phyloP scores from a whole-genome alignment of 345 rosid species.

The Lepidium africanum region DNA sequence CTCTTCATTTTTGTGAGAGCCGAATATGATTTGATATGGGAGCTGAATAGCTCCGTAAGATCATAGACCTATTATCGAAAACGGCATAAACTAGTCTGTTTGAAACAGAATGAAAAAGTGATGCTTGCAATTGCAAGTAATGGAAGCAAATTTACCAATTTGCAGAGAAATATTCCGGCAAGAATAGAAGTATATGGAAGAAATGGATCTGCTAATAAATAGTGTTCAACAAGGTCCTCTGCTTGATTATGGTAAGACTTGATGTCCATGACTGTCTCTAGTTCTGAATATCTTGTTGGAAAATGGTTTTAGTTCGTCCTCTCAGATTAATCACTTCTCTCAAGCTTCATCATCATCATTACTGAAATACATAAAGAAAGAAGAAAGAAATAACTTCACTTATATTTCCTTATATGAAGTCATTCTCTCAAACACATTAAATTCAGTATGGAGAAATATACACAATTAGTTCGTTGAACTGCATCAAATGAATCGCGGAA shows the following conservation, averaged over 20 bases:
- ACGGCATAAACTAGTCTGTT: background rate
- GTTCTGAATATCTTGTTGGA: background rate
- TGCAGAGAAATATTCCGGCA: conserved; percentile 66
- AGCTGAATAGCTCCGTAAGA: conserved; percentile 51
- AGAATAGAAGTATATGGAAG: conserved; percentile 73
- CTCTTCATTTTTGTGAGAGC: conserved; percentile 54
- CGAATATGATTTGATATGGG: conserved; percentile 50
- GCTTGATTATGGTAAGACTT: conserved; percentile 67
- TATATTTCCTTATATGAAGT: background rate
- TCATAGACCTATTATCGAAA: conserved; percentile 51
- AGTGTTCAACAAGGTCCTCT: conserved; percentile 47
- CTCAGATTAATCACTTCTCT: background rate
- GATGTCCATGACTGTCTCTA: conserved; percentile 40
- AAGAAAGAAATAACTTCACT: background rate
- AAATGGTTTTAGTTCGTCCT: background rate
- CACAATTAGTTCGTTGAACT: background rate
- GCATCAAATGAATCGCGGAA: background rate
- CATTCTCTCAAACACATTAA: background rate
- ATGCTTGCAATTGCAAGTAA: background rate
- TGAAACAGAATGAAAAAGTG: background rate
- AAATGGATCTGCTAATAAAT: conserved; percentile 54
- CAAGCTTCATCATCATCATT: conserved; percentile 5
- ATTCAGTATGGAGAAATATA: background rate
- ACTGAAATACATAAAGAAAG: background rate
- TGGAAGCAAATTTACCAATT: conserved; percentile 46